Evolutionary conservation across 2,329 filamentous ascomycete genomes (phyloP).

Genomic region (Aspergillus floridensis): DNA sequence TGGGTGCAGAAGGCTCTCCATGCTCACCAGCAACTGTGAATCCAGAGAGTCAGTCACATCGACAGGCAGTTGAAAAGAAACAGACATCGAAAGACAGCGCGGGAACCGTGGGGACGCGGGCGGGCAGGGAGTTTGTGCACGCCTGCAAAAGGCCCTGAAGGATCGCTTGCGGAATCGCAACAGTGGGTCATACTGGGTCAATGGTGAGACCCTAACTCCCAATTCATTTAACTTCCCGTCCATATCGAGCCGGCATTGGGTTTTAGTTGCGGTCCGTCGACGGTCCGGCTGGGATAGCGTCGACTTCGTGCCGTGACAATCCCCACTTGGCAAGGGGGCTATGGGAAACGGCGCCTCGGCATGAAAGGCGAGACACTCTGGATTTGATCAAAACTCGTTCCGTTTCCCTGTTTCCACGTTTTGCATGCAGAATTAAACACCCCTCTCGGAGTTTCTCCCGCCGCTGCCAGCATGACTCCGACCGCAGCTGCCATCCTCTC

Average conservation of each 20-base stretch:
- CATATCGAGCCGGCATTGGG: background rate
- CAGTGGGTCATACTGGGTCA: background rate
- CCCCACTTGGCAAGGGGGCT: background rate
- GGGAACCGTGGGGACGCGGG: background rate
- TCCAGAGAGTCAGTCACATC: background rate
- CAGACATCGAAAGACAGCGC: background rate
- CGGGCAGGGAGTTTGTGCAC: background rate
- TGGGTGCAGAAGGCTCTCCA: background rate
- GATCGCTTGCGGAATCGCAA: background rate
- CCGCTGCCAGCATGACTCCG: background rate
- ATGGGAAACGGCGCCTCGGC: background rate
- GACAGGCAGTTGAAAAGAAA: background rate
- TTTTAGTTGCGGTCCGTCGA: background rate
- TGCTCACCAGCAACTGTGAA: background rate
- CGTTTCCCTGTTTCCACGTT: background rate
- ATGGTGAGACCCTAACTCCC: background rate
- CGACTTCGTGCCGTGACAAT: background rate
- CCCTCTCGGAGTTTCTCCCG: background rate
- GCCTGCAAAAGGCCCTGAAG: background rate
- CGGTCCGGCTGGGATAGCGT: slow-evolving; percentile 1
- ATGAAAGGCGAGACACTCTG: background rate
- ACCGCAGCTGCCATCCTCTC: background rate
- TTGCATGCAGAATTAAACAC: background rate
- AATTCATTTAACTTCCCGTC: background rate
- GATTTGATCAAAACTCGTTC: background rate